These are phyloP conservation scores for Cryptosporidium canis DNA, from an alignment of 169 alveolate species.

Conservation along the genomic window DNA sequence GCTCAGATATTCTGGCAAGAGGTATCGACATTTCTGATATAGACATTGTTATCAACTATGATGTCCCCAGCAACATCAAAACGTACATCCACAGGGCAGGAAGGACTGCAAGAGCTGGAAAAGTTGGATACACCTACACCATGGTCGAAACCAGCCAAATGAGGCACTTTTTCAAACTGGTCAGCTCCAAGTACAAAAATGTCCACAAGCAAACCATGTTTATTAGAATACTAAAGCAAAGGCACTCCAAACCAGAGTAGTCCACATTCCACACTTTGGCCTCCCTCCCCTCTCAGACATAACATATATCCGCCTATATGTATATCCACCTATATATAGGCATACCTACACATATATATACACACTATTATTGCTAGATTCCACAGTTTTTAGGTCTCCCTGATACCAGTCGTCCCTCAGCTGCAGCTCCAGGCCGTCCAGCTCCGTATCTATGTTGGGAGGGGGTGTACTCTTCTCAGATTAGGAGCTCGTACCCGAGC, in stretches of 20 bases:
- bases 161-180: slow-evolving; percentile 12
- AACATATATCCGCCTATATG: too few relatives aligned
- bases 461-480: too few relatives aligned
- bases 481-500: too few relatives aligned
- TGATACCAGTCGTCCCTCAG: too few relatives aligned
- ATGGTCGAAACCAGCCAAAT: slow-evolving; percentile 36
- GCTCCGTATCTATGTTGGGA: too few relatives aligned
- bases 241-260: not conserved
- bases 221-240: not conserved
- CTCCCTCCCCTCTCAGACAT: too few relatives aligned
- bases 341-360: too few relatives aligned
- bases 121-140: slow-evolving; percentile 77
- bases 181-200: not conserved
- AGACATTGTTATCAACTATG: slow-evolving; percentile 87
- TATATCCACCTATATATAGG: too few relatives aligned
- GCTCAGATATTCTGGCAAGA: slow-evolving; percentile 92
- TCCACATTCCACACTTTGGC: not conserved
- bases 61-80: slow-evolving; percentile 84
- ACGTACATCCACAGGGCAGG: slow-evolving; percentile 89
- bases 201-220: slow-evolving; percentile 3
- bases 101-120: slow-evolving; percentile 91
- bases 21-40: slow-evolving; percentile 89
- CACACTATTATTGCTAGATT: too few relatives aligned
- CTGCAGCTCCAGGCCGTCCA: too few relatives aligned
- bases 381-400: too few relatives aligned